Base-by-base conservation (phyloP, 2,329 filamentous ascomycete species). In the Arthrocladium fulminans region DNA sequence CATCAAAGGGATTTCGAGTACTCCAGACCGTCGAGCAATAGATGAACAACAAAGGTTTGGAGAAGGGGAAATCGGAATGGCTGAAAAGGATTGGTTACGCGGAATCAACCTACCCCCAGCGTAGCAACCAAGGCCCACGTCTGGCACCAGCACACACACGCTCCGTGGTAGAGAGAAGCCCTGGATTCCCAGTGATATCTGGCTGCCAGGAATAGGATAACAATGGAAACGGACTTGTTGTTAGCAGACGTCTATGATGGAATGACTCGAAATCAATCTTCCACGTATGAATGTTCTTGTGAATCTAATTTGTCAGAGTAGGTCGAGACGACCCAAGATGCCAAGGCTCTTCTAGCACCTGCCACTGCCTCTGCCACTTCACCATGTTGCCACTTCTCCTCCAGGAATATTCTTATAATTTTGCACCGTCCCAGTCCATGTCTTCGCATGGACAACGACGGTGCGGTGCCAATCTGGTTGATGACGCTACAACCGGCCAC, bases 301-400 rank as follows among this genome's bases (percentile, higher is more conserved):
- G 25, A 19, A 32, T 45, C 42, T 34, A 22, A 45, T 45, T 45
- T 35, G 43, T 45, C 43, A 45, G 43, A 45, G 42, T 10, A 7
- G 42, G 43, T 45, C 41, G 41, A 44, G n/a, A 22, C 27, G 8
- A 10, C n/a, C 15, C 32, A 12, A 20, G 23, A 25, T 39, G 44
- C 44, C 44, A 47, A 47, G 44, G 5, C 32, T 37, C 19, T n/a
- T n/a, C n/a, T n/a, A n/a, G n/a, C n/a, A n/a, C n/a, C n/a, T n/a
- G n/a, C n/a, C n/a, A n/a, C n/a, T n/a, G n/a, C n/a, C n/a, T n/a
- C n/a, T n/a, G n/a, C n/a, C n/a, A n/a, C n/a, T n/a, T 29, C 27
- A 13, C 27, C 27, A 13, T 13, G 27, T 7, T 29, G 27, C 27
- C 27, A 29, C 27, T 29, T 29, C 7, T 7, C 27, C 13, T 29